Conservation (phyloP, 164 flowering plant species). For the Dillenia turbinata region DNA sequence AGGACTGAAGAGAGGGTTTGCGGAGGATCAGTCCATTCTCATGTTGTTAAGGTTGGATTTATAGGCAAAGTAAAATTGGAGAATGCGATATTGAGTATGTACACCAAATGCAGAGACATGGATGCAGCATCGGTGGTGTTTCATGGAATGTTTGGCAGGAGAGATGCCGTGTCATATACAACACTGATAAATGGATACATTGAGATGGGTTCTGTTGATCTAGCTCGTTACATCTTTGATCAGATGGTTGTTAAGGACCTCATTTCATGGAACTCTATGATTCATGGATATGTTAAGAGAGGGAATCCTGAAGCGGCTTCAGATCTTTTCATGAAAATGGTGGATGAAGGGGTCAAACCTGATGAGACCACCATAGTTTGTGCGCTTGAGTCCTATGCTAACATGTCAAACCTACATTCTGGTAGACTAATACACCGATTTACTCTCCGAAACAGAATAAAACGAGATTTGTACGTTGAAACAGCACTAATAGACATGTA, state of each 20-base stretch:
- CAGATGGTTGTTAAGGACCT: conserved; percentile 18
- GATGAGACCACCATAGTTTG: conserved; percentile 24
- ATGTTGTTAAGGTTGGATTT: conserved; percentile 15
- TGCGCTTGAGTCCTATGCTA: conserved; percentile 23
- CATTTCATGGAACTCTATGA: conserved; percentile 29
- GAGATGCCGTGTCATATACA: conserved; percentile 18
- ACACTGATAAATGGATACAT: conserved; percentile 28
- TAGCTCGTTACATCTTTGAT: conserved; percentile 25
- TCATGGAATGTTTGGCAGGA: conserved; percentile 12
- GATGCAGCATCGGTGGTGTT: conserved; percentile 19
- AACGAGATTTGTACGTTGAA: conserved; percentile 17
- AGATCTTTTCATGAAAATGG: conserved; percentile 23
- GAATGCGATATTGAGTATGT: conserved; percentile 21
- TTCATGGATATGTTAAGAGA: conserved; percentile 23
- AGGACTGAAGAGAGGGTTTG: conserved; percentile 1
- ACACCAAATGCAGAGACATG: conserved; percentile 17
- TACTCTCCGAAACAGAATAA: conserved; percentile 13
- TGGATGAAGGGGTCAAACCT: conserved; percentile 10
- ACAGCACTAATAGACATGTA: conserved; percentile 34
- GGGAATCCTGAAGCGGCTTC: conserved; percentile 18
- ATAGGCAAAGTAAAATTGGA: conserved; percentile 9
- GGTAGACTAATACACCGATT: conserved; percentile 23
- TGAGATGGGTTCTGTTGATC: conserved; percentile 19
- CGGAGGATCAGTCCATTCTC: conserved; percentile 16
- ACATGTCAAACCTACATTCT: conserved; percentile 18